Evolutionary conservation across 163 green algal species (phyloP), one percentile per base, ranked within the genome.

Genomic region (Scenedesmus sp.): DNA sequence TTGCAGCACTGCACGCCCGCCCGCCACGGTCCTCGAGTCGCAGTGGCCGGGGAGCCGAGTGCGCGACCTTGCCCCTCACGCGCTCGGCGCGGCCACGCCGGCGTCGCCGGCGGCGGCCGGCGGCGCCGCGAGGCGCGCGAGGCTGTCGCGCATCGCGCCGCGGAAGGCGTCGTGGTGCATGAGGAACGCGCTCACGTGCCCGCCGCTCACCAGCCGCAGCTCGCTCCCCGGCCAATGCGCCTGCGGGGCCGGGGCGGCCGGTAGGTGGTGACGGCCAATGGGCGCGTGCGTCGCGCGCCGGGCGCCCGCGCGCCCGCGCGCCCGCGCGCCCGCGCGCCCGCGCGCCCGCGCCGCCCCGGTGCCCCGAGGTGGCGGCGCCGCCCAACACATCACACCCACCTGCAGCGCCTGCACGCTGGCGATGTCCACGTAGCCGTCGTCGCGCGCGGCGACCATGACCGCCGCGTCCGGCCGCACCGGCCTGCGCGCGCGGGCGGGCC

Each of bases 181-280:
- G 11, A 98, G 73, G 83, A 96, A 97, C 28, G 89, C 89, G 39
- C 85, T 91, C 6, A 98, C 93, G 69, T 97, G 94, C 20, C 94
- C 94, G 0, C 94, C 94, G 0, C 67, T 48, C 54, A 92, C 88
- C 60, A 83, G 50, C 14, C 88, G 75, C 78, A 97, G 63, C 81
- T 97, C 91, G 56, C 78, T 91, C 34, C 91, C 92, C 0, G 76
- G 50, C 85, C 91, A 95, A 77, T 94, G 86, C 26, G 48, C 47
- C 53, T 93, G 87, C 74, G 93, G 70, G 78, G 92, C 81, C 48
- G 74, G 39, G 10, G 28, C 88, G 51, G 39, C 65, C 58, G 89
- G 39, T 47, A 47, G 39, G 39, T 47, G 39, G 7, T 47, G 7
- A 10, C 39, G 10, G 39, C 39, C 26, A 71, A 54, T 54, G 22